Evolutionary conservation across 495 filamentous ascomycete genomes (phyloP).

Genomic region (Delitschia confertaspora): DNA sequence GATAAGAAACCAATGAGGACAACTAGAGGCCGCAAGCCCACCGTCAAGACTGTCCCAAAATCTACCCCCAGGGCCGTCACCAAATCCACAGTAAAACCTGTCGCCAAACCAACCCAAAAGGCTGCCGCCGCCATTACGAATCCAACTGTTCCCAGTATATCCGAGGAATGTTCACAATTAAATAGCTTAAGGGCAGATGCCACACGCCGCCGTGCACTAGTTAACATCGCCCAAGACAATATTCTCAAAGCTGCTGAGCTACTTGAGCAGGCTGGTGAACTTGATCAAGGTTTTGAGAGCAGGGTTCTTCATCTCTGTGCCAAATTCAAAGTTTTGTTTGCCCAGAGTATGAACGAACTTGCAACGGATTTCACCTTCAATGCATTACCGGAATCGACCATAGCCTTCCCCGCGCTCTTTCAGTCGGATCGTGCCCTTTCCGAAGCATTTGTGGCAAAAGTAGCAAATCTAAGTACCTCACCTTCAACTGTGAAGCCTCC

Average conservation of each 20-base stretch:
- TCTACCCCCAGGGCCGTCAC: background rate
- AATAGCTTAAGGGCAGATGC: conserved; percentile 15
- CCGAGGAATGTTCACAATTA: conserved; percentile 14
- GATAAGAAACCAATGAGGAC: conserved; percentile 6
- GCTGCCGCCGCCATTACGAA: background rate
- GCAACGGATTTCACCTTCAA: conserved; percentile 75
- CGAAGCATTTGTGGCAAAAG: conserved; percentile 2
- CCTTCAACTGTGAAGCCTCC: background rate
- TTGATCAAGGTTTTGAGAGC: conserved; percentile 7
- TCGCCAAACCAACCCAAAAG: conserved; percentile 2
- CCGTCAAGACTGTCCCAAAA: conserved; percentile 5
- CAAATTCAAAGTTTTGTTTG: conserved; percentile 41
- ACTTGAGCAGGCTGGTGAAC: conserved; percentile 30
- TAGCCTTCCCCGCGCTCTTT: conserved; percentile 63
- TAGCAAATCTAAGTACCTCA: background rate
- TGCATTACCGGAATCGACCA: conserved; percentile 81
- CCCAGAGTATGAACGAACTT: conserved; percentile 58
- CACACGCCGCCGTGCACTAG: conserved; percentile 43
- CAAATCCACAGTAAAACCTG: background rate
- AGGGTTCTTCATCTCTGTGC: conserved; percentile 11
- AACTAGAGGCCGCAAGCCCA: conserved; percentile 11
- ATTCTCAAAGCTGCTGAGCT: conserved; percentile 45
- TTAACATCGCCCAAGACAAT: conserved; percentile 46
- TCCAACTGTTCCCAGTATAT: background rate
- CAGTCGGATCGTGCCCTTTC: conserved; percentile 13